Evolutionary conservation across 495 filamentous ascomycete species (phyloP).

Genomic region (Letharia lupina): DNA sequence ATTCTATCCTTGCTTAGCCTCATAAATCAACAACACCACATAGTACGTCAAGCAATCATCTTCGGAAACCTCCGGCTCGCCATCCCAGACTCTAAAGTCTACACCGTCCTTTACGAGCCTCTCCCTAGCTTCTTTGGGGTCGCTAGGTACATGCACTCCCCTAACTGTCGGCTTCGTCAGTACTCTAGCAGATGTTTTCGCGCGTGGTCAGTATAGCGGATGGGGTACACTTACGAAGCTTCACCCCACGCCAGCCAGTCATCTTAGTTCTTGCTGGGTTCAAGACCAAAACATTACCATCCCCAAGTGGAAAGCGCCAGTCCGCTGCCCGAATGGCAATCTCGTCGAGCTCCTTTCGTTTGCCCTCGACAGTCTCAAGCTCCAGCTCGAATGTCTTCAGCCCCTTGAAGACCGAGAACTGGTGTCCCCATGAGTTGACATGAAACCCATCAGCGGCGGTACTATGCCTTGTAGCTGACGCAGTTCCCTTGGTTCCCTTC

Average conservation of each 20-base stretch:
- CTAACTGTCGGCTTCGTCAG: neutral
- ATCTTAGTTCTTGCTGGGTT: slow-evolving; percentile 8
- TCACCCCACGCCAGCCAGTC: slow-evolving; percentile 18
- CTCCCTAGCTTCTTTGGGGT: slow-evolving; percentile 2
- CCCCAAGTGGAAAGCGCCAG: slow-evolving; percentile 20
- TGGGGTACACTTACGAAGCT: slow-evolving; percentile 6
- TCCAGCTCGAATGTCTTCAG: slow-evolving; percentile 24
- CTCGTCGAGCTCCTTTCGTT: slow-evolving; percentile 23
- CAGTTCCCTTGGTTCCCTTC: slow-evolving; percentile 2
- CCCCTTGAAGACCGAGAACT: slow-evolving; percentile 20
- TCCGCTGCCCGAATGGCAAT: slow-evolving; percentile 15
- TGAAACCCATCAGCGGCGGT: slow-evolving; percentile 16
- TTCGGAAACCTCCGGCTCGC: slow-evolving; percentile 6
- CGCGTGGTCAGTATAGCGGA: neutral
- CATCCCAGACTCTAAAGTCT: slow-evolving; percentile 12
- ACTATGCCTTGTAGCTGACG: neutral
- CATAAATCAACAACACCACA: slow-evolving; percentile 10
- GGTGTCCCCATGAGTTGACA: slow-evolving; percentile 18
- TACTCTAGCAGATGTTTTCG: neutral
- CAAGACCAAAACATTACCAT: slow-evolving; percentile 15
- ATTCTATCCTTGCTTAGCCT: neutral
- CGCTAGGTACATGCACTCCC: neutral
- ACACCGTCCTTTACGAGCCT: slow-evolving; percentile 14
- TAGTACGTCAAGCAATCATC: slow-evolving; percentile 11
- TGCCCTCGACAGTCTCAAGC: slow-evolving; percentile 28